A percentile compares a stretch with the other conserved stretches of the same genome.
These are phyloP conservation scores for Oxytropis ochrocephala DNA, from an alignment of 306 rosid genomes.

Conservation along the genomic window DNA sequence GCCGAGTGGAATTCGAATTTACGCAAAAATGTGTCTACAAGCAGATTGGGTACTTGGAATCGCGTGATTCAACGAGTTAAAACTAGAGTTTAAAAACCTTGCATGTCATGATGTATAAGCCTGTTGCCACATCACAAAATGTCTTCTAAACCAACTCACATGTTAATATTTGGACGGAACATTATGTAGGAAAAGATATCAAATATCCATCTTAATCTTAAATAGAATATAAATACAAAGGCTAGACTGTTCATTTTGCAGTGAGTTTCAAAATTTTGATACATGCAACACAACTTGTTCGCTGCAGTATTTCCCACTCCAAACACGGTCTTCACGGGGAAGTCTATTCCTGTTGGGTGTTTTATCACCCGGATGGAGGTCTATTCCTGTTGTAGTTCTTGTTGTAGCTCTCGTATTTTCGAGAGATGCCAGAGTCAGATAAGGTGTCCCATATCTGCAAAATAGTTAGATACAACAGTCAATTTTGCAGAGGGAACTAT, in stretches of 20 bases:
- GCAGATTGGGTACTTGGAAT: too few species aligned
- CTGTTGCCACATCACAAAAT: too few species aligned
- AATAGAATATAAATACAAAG: not conserved
- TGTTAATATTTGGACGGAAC: not conserved
- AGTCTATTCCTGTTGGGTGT: slow-evolving; percentile 35
- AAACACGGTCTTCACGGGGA: slow-evolving; percentile 18
- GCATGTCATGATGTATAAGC: too few species aligned
- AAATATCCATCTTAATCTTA: not conserved
- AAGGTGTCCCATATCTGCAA: slow-evolving; percentile 69
- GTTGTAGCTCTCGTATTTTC: slow-evolving; percentile 37
- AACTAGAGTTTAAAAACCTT: too few species aligned
- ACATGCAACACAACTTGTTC: not conserved
- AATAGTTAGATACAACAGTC: slow-evolving; percentile 7
- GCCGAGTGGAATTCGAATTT: too few species aligned
- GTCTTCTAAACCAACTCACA: too few species aligned
- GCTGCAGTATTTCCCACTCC: not conserved
- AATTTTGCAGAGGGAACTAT: not conserved
- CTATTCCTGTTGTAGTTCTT: slow-evolving; percentile 31
- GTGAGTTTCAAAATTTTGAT: slow-evolving; percentile 7
- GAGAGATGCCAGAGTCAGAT: slow-evolving; percentile 45
- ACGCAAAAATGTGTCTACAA: too few species aligned
- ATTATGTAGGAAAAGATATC: not conserved
- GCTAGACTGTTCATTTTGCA: not conserved
- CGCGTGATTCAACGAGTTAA: too few species aligned
- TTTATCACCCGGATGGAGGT: slow-evolving; percentile 28